phyloP scores from a whole-genome alignment of 257 asterid genomes.

The Agastache rugosa region DNA sequence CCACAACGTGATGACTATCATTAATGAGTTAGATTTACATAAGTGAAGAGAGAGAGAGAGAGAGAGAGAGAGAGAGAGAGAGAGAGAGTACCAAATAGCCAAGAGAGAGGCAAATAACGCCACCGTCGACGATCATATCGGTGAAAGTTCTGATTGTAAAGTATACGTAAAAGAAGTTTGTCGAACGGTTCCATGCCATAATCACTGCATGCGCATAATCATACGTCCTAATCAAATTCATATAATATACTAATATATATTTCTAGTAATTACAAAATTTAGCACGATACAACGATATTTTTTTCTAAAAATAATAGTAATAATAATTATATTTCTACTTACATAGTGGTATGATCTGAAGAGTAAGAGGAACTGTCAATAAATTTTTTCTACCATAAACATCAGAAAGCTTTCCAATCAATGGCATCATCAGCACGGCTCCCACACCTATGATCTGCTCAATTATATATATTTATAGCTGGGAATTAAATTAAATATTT shows the following conservation, averaged over 20 bases:
- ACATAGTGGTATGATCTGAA: conserved; percentile 57
- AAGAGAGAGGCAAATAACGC: conserved; percentile 17
- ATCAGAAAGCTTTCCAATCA: conserved; percentile 66
- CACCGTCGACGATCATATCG: conserved; percentile 27
- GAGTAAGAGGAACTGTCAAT: conserved; percentile 50
- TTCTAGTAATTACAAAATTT: too few species aligned
- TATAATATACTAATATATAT: too few species aligned
- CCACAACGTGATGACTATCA: too few species aligned
- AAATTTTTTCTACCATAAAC: conserved; percentile 55
- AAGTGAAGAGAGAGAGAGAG: too few species aligned
- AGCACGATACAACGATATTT: too few species aligned
- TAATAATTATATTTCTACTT: background rate
- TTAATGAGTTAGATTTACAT: too few species aligned
- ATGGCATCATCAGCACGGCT: conserved; percentile 56
- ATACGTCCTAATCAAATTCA: too few species aligned
- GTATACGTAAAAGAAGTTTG: conserved; percentile 26
- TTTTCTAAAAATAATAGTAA: too few species aligned
- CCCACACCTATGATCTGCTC: conserved; percentile 59
- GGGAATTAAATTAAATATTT: too few species aligned
- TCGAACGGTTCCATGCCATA: conserved; percentile 27
- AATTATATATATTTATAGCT: too few species aligned
- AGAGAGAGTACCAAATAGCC: conserved; percentile 25
- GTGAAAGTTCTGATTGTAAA: conserved; percentile 22
- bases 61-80: too few species aligned
- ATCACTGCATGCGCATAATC: conserved; percentile 1